phyloP scores from a whole-genome alignment of 2,329 filamentous ascomycete species.

The Magnaporthiopsis poae region DNA sequence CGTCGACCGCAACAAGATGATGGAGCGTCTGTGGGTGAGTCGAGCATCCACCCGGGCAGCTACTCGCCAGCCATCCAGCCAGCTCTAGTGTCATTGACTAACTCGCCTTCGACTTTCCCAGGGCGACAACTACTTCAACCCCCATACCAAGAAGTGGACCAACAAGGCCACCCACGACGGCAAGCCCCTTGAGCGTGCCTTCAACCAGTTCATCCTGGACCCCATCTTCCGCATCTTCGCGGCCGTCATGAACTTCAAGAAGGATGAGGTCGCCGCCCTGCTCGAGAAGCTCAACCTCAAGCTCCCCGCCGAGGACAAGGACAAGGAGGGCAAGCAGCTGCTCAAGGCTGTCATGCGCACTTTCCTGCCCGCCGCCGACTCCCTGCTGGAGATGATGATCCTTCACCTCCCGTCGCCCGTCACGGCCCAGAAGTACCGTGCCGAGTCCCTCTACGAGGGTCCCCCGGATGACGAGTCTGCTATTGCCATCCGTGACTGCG shows the following conservation, averaged over 20 bases:
- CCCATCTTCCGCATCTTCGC: constrained; percentile 99
- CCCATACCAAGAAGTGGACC: constrained; percentile 99
- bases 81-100: constrained; percentile 10
- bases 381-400: constrained; percentile 99
- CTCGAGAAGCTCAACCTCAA: constrained; percentile 92
- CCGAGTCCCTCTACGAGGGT: constrained; percentile 97
- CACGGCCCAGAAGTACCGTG: constrained; percentile 94
- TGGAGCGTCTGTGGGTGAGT: constrained; percentile 95
- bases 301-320: constrained; percentile 74
- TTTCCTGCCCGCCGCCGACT: constrained; percentile 96
- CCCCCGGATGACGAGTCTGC: constrained; percentile 82
- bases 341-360: constrained; percentile 98
- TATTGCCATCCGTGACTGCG: constrained; percentile 96
- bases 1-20: constrained; percentile 99
- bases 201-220: constrained; percentile 99
- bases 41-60: not conserved
- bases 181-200: constrained; percentile 83
- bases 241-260: constrained; percentile 97
- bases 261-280: constrained; percentile 74
- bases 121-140: constrained; percentile 99
- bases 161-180: constrained; percentile 75
- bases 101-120: constrained; percentile 13
- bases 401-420: constrained; percentile 94
- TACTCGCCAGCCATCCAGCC: too few relatives aligned
- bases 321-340: constrained; percentile 93